A percentile compares a stretch with the other conserved stretches of the same genome.
These are phyloP conservation scores for Pestalotiopsis sp. DNA, from an alignment of 2,329 filamentous ascomycete genomes.

Conservation along the genomic window DNA sequence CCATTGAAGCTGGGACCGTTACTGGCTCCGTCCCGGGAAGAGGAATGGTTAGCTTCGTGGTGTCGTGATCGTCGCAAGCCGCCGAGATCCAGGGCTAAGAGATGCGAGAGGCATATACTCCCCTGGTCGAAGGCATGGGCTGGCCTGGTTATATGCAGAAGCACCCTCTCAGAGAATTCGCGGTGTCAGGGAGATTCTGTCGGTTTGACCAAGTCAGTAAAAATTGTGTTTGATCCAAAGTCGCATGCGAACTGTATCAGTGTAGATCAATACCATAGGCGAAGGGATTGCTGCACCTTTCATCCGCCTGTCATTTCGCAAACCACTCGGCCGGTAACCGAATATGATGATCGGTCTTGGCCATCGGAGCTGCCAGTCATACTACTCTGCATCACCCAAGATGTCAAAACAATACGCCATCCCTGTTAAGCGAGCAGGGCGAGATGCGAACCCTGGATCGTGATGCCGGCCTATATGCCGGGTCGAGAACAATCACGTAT, in stretches of 20 bases:
- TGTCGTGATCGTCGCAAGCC: conserved; percentile 17
- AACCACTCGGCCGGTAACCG: background rate
- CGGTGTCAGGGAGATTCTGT: too few relatives aligned
- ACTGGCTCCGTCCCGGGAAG: conserved; percentile 25
- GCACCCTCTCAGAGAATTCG: too few relatives aligned
- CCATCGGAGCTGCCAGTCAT: background rate
- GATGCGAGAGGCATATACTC: background rate
- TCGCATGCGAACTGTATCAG: too few relatives aligned
- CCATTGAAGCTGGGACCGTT: conserved; percentile 20
- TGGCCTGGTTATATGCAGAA: too few relatives aligned
- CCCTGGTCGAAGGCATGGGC: background rate
- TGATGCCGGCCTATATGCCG: background rate
- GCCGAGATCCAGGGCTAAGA: background rate
- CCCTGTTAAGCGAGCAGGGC: background rate
- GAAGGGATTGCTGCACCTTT: too few relatives aligned
- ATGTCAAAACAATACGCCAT: background rate
- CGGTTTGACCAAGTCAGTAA: too few relatives aligned
- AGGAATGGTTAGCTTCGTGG: conserved; percentile 16
- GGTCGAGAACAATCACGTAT: background rate
- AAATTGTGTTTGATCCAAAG: too few relatives aligned
- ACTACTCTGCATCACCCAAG: background rate
- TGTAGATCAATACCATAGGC: too few relatives aligned
- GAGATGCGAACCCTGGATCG: background rate
- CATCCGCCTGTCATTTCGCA: background rate
- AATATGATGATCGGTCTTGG: background rate